These are phyloP conservation scores for Nicotiana benthamiana DNA, from an alignment of 257 asterid species.

Conservation along the genomic window DNA sequence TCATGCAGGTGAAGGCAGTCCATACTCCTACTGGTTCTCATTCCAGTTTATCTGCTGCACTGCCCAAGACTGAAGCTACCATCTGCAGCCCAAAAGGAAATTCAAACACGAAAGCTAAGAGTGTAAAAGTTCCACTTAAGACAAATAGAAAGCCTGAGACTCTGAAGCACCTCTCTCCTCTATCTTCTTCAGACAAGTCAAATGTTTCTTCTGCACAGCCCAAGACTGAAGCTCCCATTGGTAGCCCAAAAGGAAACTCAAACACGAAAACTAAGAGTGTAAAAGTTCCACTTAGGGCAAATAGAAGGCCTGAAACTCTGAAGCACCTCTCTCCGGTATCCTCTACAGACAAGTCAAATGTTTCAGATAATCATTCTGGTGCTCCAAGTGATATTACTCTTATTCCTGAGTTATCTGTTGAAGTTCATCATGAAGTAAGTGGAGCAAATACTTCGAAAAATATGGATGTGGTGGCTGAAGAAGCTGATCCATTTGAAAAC, in stretches of 20 bases:
- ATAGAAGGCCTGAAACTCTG: conserved; percentile 23
- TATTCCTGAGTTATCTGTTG: conserved; percentile 27
- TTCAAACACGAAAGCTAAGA: conserved; percentile 49
- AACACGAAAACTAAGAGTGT: conserved; percentile 42
- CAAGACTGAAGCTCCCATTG: conserved; percentile 32
- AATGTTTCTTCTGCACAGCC: conserved; percentile 22
- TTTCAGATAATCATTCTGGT: conserved; percentile 14
- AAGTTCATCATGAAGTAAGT: conserved; percentile 17
- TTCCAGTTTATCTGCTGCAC: conserved; percentile 19
- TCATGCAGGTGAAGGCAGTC: conserved; percentile 53
- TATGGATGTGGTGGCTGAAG: neutral
- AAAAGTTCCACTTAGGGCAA: conserved; percentile 31
- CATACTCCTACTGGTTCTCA: conserved; percentile 59
- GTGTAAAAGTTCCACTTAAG: conserved; percentile 29
- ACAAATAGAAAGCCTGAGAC: conserved; percentile 21
- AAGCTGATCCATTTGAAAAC: conserved; percentile 1
- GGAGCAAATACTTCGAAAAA: conserved; percentile 13
- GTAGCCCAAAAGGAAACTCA: conserved; percentile 40
- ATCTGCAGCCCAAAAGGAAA: conserved; percentile 36
- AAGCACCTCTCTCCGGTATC: conserved; percentile 22
- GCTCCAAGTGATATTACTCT: conserved; percentile 13
- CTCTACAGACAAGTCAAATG: conserved; percentile 19
- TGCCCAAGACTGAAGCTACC: conserved; percentile 39
- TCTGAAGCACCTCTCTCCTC: conserved; percentile 23
- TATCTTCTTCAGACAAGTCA: conserved; percentile 21